Percentiles rank a stretch among this genome's conserved stretches.
Conservation (phyloP, 1,284 basidiomycete genomes). For the Sanghuangporus baumii region DNA sequence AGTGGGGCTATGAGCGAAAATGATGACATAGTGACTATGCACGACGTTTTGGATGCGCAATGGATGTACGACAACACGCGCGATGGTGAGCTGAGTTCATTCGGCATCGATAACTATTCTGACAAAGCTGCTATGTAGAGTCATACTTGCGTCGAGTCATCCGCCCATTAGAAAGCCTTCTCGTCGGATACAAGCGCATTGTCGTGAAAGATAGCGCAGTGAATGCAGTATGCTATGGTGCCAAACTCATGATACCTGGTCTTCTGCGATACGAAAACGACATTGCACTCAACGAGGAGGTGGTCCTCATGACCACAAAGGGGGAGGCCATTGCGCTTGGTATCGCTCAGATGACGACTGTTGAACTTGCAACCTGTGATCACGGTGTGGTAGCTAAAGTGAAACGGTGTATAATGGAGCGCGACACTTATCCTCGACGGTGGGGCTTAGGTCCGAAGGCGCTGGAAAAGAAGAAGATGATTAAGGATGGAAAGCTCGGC, state of each 20-base stretch:
- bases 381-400: constrained; percentile 99
- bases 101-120: neutral
- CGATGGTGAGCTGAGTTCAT: constrained; percentile 63
- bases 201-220: constrained; percentile 99
- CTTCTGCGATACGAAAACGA: constrained; percentile 95
- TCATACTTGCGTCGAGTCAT: constrained; percentile 95
- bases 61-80: constrained; percentile 99
- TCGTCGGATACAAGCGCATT: constrained; percentile 97
- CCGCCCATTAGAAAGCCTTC: constrained; percentile 89
- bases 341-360: constrained; percentile 98
- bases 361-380: constrained; percentile 96
- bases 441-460: constrained; percentile 99
- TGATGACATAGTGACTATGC: constrained; percentile 99
- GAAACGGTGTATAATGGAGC: constrained; percentile 99
- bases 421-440: constrained; percentile 95
- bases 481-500: constrained; percentile 94
- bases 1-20: constrained; percentile 96
- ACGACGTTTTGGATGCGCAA: constrained; percentile 98
- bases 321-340: constrained; percentile 98
- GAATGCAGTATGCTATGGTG: constrained; percentile 99
- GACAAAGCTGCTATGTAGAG: constrained; percentile 45
- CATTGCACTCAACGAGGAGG: constrained; percentile 94
- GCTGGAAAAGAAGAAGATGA: constrained; percentile 96
- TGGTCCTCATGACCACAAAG: constrained; percentile 99
- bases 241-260: constrained; percentile 99